Percentiles rank a stretch among this genome's conserved stretches.
These are phyloP conservation scores for Spirogloea muscicola DNA, from an alignment of 139 green algal genomes.

Conservation along the genomic window DNA sequence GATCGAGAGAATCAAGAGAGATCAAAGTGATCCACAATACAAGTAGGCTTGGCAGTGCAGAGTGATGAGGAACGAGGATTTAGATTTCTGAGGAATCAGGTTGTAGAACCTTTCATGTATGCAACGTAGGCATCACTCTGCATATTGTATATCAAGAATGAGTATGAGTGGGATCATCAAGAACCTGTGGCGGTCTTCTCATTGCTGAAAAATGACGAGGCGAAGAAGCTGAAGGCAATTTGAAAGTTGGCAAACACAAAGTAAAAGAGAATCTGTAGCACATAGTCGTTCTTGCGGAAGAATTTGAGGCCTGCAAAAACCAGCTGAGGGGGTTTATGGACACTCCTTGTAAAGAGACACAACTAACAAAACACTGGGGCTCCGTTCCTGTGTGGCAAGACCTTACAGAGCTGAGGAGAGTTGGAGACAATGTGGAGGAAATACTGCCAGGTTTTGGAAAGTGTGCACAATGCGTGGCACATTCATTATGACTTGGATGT, in stretches of 20 bases:
- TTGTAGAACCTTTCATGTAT: not conserved
- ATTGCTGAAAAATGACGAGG: constrained; percentile 20
- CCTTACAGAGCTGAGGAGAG: no score
- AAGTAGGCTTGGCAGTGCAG: not conserved
- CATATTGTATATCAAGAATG: not conserved
- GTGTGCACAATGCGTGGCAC: no score
- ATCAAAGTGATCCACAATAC: not conserved
- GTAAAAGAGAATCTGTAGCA: constrained; percentile 75
- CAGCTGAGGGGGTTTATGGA: no score
- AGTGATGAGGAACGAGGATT: no score
- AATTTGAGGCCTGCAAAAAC: constrained; percentile 63
- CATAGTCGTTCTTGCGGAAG: constrained; percentile 70
- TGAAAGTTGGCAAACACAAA: constrained; percentile 80
- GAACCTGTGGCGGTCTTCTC: constrained; percentile 21
- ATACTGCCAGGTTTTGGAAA: no score
- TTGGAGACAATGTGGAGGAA: no score
- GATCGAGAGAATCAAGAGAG: not conserved
- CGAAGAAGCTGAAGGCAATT: constrained; percentile 76
- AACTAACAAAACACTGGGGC: no score
- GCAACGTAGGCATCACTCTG: not conserved
- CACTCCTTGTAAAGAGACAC: no score
- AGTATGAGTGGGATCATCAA: not conserved
- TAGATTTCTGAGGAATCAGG: no score
- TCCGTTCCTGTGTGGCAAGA: no score
- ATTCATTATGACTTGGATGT: no score